Evolutionary conservation across 768 basidiomycete species (phyloP).

Genomic region (Psilocybe subaeruginosa): DNA sequence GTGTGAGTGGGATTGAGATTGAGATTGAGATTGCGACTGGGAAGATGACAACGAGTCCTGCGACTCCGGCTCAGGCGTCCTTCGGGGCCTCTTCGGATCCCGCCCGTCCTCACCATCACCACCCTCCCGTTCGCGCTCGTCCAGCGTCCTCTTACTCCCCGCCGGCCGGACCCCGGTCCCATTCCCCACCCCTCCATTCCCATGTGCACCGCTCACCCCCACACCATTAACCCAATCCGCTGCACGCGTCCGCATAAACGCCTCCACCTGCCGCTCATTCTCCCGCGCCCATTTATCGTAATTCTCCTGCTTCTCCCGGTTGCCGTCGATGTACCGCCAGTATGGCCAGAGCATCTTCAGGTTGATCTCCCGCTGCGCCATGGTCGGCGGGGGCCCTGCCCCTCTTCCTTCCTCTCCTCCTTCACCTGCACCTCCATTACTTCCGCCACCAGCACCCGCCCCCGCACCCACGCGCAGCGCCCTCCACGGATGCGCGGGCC

Average conservation of each 20-base stretch:
- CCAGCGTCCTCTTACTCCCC: not conserved
- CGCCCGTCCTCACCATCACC: not conserved
- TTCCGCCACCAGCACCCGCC: not conserved
- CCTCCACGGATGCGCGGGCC: conserved; percentile 18
- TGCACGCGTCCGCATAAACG: not conserved
- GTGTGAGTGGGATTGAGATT: not conserved
- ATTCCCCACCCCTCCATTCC: no score
- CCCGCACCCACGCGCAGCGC: not conserved
- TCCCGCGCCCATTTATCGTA: not conserved
- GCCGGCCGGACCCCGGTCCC: not conserved
- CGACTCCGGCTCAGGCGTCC: conserved; percentile 9
- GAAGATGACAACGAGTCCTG: not conserved
- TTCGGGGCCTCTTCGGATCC: conserved; percentile 12
- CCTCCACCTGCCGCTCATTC: not conserved
- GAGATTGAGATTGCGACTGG: not conserved
- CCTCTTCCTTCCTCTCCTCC: not conserved
- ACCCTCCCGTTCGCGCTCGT: not conserved
- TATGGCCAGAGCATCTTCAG: not conserved
- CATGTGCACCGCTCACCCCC: no score
- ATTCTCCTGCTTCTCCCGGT: not conserved
- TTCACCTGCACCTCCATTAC: not conserved
- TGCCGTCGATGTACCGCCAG: not conserved
- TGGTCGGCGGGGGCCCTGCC: not conserved
- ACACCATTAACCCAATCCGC: not conserved
- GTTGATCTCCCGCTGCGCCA: no score